phyloP scores from a whole-genome alignment of 331 rosid species.

The Quercus tomentella region DNA sequence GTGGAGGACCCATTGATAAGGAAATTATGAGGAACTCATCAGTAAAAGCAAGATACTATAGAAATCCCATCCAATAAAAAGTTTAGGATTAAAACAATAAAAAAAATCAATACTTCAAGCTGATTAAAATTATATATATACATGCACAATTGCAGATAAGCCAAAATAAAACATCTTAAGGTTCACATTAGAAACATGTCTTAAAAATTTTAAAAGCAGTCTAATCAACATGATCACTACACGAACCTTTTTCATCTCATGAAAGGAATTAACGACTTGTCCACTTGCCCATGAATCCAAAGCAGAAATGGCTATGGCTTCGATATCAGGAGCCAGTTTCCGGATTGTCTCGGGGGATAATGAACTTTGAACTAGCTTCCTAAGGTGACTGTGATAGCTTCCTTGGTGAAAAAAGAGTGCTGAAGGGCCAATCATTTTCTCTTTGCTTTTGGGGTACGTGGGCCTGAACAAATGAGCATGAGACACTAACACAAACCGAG shows the following conservation, averaged over 20 bases:
- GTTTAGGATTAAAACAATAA: slow-evolving; percentile 5
- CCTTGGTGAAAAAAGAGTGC: slow-evolving; percentile 93
- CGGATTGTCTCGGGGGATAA: slow-evolving; percentile 48
- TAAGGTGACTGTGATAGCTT: slow-evolving; percentile 49
- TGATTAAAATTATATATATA: neutral
- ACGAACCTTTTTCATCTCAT: slow-evolving; percentile 71
- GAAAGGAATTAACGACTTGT: slow-evolving; percentile 46
- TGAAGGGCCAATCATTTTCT: slow-evolving; percentile 73
- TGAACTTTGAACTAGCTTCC: slow-evolving; percentile 64
- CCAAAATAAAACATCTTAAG: neutral
- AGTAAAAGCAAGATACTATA: slow-evolving; percentile 12
- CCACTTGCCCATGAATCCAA: slow-evolving; percentile 58
- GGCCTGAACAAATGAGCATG: slow-evolving; percentile 84
- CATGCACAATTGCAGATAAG: neutral
- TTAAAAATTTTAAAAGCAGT: neutral
- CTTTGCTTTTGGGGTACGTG: slow-evolving; percentile 89
- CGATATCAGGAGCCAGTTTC: slow-evolving; percentile 42
- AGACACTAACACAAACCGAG: slow-evolving; percentile 71
- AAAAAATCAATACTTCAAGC: neutral
- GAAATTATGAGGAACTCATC: slow-evolving; percentile 16
- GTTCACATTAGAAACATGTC: neutral
- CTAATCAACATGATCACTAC: neutral
- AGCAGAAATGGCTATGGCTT: slow-evolving; percentile 45
- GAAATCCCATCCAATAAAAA: slow-evolving; percentile 9
- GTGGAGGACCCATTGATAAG: slow-evolving; percentile 18